Evolutionary conservation across 331 rosid genomes (phyloP).

Genomic region (Acacia pycnantha): DNA sequence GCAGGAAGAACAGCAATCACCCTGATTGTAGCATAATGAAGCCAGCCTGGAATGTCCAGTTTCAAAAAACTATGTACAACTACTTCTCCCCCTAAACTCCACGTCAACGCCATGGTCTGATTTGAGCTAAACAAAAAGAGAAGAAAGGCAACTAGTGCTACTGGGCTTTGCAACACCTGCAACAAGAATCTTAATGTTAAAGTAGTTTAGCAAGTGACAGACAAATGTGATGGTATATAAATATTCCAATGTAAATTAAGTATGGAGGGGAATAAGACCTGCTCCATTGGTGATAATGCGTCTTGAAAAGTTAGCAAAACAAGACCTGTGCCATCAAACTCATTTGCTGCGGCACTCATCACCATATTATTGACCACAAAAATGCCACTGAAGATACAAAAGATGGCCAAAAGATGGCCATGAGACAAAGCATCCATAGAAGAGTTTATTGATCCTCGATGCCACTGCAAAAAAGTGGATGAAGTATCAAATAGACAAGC

Average conservation of each 20-base stretch:
- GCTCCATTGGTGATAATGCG: slow-evolving; percentile 71
- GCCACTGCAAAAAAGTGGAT: slow-evolving; percentile 45
- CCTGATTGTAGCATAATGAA: slow-evolving; percentile 87
- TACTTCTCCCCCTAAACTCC: slow-evolving; percentile 83
- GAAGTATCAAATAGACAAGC: slow-evolving; percentile 33
- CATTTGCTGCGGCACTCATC: slow-evolving; percentile 67
- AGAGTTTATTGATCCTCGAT: slow-evolving; percentile 46
- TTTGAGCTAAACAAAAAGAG: slow-evolving; percentile 72
- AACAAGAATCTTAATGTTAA: slow-evolving; percentile 27
- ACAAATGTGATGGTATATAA: neutral
- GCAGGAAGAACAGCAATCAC: slow-evolving; percentile 84
- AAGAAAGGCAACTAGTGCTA: slow-evolving; percentile 52
- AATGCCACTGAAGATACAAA: slow-evolving; percentile 73
- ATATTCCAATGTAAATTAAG: slow-evolving; percentile 4
- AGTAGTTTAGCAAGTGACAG: slow-evolving; percentile 17
- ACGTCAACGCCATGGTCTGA: slow-evolving; percentile 64
- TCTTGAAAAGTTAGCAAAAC: slow-evolving; percentile 78
- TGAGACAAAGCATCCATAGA: slow-evolving; percentile 70
- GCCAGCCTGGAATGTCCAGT: slow-evolving; percentile 94
- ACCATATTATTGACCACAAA: slow-evolving; percentile 69
- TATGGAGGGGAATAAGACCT: slow-evolving; percentile 47
- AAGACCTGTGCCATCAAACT: slow-evolving; percentile 58
- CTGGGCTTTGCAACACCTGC: slow-evolving; percentile 75
- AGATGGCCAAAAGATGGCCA: slow-evolving; percentile 70
- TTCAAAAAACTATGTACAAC: slow-evolving; percentile 68